phyloP scores from a whole-genome alignment of 495 filamentous ascomycete species.

The Xylaria grammica region DNA sequence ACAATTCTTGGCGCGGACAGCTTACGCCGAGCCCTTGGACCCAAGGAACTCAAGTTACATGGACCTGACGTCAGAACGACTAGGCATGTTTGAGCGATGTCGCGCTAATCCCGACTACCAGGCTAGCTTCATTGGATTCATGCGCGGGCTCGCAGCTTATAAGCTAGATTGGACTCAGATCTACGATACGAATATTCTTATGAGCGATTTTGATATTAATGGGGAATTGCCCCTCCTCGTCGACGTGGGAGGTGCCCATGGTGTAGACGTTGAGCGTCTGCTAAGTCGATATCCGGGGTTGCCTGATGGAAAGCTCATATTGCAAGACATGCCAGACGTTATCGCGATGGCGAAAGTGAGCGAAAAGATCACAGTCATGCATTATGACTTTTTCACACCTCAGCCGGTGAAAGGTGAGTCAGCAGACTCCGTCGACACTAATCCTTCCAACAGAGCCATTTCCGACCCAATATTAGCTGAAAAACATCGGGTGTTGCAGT shows the following conservation, averaged over 20 bases:
- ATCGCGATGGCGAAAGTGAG: constrained; percentile 28
- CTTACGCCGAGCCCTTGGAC: constrained; percentile 20
- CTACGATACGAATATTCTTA: constrained; percentile 19
- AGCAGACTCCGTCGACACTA: background rate
- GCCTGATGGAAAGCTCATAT: constrained; percentile 34
- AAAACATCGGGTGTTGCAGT: too few species aligned
- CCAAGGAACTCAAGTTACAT: constrained; percentile 18
- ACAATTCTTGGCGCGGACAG: constrained; percentile 18
- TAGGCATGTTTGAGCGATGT: constrained; percentile 17
- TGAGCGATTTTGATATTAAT: constrained; percentile 13
- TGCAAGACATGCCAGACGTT: constrained; percentile 43
- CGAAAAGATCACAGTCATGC: constrained; percentile 29
- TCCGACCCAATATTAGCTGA: too few species aligned
- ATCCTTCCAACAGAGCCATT: too few species aligned
- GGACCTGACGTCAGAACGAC: constrained; percentile 12
- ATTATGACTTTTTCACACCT: constrained; percentile 36
- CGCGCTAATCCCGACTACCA: constrained; percentile 10
- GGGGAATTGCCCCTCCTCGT: constrained; percentile 33
- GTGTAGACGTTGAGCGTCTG: constrained; percentile 41
- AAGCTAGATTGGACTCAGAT: constrained; percentile 24
- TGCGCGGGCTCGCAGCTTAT: constrained; percentile 12
- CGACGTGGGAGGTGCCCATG: constrained; percentile 45
- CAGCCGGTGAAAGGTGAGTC: constrained; percentile 29
- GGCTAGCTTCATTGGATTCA: constrained; percentile 21
- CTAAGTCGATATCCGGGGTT: constrained; percentile 30